Evolutionary conservation across 768 basidiomycete genomes (phyloP), one percentile per base, ranked within the genome.

Genomic region (Mycena maculata): DNA sequence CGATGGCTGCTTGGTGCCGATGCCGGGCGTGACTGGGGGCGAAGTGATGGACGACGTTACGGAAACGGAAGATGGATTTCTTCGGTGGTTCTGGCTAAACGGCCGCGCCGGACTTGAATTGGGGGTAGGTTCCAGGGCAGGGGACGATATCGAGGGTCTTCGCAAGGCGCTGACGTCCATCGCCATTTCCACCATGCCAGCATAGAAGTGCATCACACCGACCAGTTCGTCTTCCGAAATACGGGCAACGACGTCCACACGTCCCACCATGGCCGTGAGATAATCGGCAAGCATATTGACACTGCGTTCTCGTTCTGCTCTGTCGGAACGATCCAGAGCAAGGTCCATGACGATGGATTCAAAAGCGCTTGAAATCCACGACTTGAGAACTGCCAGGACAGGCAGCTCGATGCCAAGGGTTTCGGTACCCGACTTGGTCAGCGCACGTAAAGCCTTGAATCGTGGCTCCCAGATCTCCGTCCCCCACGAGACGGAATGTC

Each of bases 401-500:
- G 81, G 78, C 10, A 80, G 74, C 76, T 93, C 92, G 70, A 92
- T 85, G 22, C 92, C 92, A 38, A 87, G 77, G 30, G 89, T 84
- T 49, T 91, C 88, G 3, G 79, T 71, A 8, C 90, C 91, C 42
- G 81, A 85, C 65, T 82, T 85, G 38, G 90, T 90, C 56, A 94
- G 81, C 4, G 90, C 86, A 5, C 85, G 79, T 1, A 93, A 80
- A 2, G 92, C 91, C 67, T 88, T 90, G 72, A 90, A 87, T 22
- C 90, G 85, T 1, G 87, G 80, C 69, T 92, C 91, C 84, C 92
- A 92, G 0, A 92, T 78, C 27, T 93, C 92, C n/a, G 78, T 68
- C 4, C 80, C 82, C 92, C 92, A 93, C 0, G 81, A 76, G 1
- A 76, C 78, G 4, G 79, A 73, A 42, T 77, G 73, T 18, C 77